Percentiles rank a stretch among this genome's conserved stretches.
These are phyloP conservation scores for Dothiorella sarmentorum DNA, from an alignment of 2,329 filamentous ascomycete species.

Conservation along the genomic window DNA sequence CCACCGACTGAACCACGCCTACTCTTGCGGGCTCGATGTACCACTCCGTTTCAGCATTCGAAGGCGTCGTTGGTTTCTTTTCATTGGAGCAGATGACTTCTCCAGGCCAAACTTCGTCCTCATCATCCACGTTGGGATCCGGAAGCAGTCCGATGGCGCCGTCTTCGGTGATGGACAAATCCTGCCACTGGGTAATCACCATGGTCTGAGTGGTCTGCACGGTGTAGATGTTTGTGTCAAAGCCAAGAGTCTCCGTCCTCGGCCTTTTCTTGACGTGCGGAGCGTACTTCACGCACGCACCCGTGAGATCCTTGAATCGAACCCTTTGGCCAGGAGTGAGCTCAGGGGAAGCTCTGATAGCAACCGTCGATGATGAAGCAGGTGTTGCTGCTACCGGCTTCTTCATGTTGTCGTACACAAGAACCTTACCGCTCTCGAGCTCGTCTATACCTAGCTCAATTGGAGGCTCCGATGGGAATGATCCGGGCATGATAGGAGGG, in stretches of 20 bases:
- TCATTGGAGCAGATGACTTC: conserved; percentile 53
- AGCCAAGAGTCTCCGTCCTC: conserved; percentile 49
- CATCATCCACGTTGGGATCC: conserved; percentile 51
- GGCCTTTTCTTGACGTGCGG: conserved; percentile 44
- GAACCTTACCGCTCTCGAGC: conserved; percentile 41
- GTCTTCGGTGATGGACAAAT: conserved; percentile 50
- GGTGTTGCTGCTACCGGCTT: conserved; percentile 26
- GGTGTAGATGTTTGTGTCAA: conserved; percentile 57
- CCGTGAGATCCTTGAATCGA: conserved; percentile 52
- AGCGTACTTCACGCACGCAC: conserved; percentile 52
- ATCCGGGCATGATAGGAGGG: conserved; percentile 21
- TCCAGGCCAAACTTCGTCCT: conserved; percentile 56
- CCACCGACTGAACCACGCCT: conserved; percentile 56
- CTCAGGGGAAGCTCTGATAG: conserved; percentile 24
- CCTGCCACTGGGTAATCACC: conserved; percentile 59
- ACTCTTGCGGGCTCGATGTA: conserved; percentile 47
- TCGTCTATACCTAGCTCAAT: conserved; percentile 35
- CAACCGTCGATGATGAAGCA: conserved; percentile 18
- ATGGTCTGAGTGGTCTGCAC: conserved; percentile 48
- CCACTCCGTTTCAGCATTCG: conserved; percentile 25
- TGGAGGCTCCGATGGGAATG: conserved; percentile 29
- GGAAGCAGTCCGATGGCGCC: conserved; percentile 46
- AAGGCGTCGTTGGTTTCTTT: conserved; percentile 14
- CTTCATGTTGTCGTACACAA: conserved; percentile 39
- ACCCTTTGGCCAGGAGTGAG: conserved; percentile 48